These are phyloP conservation scores for Kodamaea kaohsiungensis DNA, from an alignment of 805 yeast genomes.

Conservation along the genomic window DNA sequence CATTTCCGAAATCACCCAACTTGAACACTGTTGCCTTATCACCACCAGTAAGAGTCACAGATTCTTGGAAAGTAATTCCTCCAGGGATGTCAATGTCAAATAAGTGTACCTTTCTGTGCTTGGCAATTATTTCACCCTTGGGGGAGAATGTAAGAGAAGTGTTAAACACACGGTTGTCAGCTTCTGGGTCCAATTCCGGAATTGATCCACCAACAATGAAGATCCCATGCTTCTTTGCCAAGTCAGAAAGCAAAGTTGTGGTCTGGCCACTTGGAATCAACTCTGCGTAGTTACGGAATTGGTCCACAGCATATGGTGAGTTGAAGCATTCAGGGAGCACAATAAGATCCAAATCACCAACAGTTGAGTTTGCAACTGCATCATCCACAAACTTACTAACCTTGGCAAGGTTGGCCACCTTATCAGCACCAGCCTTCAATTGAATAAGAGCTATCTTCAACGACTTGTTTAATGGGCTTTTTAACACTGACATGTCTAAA, in stretches of 20 bases:
- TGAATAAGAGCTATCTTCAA: constrained; percentile 85
- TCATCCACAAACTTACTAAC: constrained; percentile 63
- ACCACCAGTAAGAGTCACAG: constrained; percentile 74
- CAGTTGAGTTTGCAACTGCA: constrained; percentile 48
- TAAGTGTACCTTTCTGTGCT: constrained; percentile 87
- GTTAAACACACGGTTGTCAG: constrained; percentile 44
- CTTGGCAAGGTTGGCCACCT: constrained; percentile 70
- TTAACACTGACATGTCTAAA: constrained; percentile 22
- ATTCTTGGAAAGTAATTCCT: constrained; percentile 86
- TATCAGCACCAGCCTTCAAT: constrained; percentile 78
- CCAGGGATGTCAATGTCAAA: constrained; percentile 93
- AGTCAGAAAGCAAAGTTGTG: constrained; percentile 56
- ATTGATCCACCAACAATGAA: constrained; percentile 88
- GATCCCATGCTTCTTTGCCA: constrained; percentile 67
- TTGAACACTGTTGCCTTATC: constrained; percentile 76
- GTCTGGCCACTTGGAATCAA: constrained; percentile 74
- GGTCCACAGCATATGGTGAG: constrained; percentile 87
- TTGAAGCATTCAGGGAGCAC: constrained; percentile 96
- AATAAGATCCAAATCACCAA: constrained; percentile 58
- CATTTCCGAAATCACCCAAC: constrained; percentile 61
- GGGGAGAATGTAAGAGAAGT: constrained; percentile 58
- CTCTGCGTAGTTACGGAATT: constrained; percentile 88
- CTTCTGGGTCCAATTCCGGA: constrained; percentile 66
- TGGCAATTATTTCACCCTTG: constrained; percentile 75
- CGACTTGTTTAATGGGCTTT: constrained; percentile 50